phyloP scores from a whole-genome alignment of 805 yeast species.

The Lipomyces orientalis region DNA sequence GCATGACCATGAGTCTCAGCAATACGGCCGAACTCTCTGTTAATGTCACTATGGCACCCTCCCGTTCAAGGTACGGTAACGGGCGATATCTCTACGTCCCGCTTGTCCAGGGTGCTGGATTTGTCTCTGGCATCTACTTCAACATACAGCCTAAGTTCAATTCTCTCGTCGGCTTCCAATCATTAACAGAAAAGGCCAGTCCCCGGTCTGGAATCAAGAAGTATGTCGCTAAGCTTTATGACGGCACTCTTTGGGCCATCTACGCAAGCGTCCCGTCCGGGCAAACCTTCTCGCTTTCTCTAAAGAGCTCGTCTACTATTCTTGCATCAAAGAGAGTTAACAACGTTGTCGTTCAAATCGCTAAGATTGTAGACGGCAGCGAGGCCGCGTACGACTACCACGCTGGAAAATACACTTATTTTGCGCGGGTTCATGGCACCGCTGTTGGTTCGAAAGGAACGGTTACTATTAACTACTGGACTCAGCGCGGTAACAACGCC shows the following conservation, averaged over 20 bases:
- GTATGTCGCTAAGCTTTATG: conserved; percentile 60
- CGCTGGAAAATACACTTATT: conserved; percentile 66
- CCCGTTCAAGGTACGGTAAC: conserved; percentile 15
- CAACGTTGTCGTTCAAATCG: conserved; percentile 65
- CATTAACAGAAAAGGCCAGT: conserved; percentile 50
- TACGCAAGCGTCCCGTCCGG: conserved; percentile 54
- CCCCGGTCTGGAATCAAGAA: conserved; percentile 55
- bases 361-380: conserved; percentile 52
- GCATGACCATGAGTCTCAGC: conserved; percentile 41
- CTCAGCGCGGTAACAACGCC: conserved; percentile 48
- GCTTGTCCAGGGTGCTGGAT: conserved; percentile 66
- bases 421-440: conserved; percentile 53
- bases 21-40: conserved; percentile 38
- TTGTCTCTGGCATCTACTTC: conserved; percentile 56
- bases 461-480: conserved; percentile 22
- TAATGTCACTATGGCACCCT: conserved; percentile 29
- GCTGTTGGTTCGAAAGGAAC: conserved; percentile 22
- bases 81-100: conserved; percentile 44
- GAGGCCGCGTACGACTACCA: conserved; percentile 57
- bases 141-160: conserved; percentile 40
- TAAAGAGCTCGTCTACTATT: conserved; percentile 49
- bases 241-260: conserved; percentile 68
- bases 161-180: conserved; percentile 61
- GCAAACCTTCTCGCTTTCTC: conserved; percentile 42
- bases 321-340: conserved; percentile 52